Base-by-base conservation (phyloP, 2,329 filamentous ascomycete species). In the Hirsutella rhossiliensis region DNA sequence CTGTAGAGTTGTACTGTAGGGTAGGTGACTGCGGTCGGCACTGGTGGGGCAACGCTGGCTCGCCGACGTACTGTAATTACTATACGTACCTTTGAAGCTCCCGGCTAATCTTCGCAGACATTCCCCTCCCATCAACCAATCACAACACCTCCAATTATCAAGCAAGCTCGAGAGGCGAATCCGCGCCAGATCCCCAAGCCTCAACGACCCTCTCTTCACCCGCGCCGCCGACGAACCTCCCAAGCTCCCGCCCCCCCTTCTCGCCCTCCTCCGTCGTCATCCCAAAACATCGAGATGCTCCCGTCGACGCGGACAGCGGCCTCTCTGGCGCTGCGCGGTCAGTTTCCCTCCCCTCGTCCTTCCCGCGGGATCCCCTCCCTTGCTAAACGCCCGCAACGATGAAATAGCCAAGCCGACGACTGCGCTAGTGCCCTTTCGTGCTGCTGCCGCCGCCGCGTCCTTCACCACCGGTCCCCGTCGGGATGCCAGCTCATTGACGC, bases 401-500 rank as follows among this genome's bases (percentile, higher is more conserved):
- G 27, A 32, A 37, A 55, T 58, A 87, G 84, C 71, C 64, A 84
- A 79, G 67, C 83, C 84, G 52, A 66, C 75, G 43, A 70, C 71
- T 45, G 69, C 78, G 47, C 66, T 85, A 56, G 61, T 82, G 48
- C 76, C 80, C 52, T 77, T 80, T 63, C 74, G 80, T 62, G 71
- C 74, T 56, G 72, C 28, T 8, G 5, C 74, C 56, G 72, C 74
- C 56, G 72, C 75, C 50, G 77, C 23, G 3, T 2, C 79, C 54
- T 73, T 76, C 54, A 74, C 87, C 55, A 83, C 82, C 42, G 78
- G 74, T 50, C 79, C 79, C 41, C 69, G 77, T 47, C 73, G 77
- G 57, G 82, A 78, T 58, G 82, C 83, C 49, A 73, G 72, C 43
- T 68, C 72, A 49, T 57, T 76, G 45, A 65, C 73, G 48, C 68